Evolutionary conservation across 306 rosid species (phyloP).

Genomic region (Cicer cuneatum): DNA sequence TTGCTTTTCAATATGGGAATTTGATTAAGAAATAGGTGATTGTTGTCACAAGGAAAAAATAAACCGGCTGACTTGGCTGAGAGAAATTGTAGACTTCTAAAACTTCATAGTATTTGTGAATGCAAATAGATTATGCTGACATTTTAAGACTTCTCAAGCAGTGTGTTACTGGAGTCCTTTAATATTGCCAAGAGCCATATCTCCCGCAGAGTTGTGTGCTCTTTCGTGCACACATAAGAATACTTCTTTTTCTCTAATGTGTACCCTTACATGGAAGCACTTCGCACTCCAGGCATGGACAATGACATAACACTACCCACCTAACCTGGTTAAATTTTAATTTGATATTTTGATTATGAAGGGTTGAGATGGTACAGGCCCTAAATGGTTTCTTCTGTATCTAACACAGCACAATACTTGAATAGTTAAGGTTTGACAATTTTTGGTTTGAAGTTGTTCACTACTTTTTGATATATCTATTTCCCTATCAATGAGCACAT

Average conservation of each 20-base stretch:
- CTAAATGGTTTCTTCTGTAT: constrained; percentile 21
- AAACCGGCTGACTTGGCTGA: constrained; percentile 3
- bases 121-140: constrained; percentile 26
- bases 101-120: constrained; percentile 9
- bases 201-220: constrained; percentile 25
- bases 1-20: not conserved
- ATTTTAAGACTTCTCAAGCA: constrained; percentile 18
- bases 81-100: constrained; percentile 9
- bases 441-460: constrained; percentile 27
- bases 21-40: constrained; percentile 25
- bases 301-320: constrained; percentile 11
- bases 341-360: constrained; percentile 26
- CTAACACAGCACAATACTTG: not conserved
- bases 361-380: constrained; percentile 21
- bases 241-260: constrained; percentile 28
- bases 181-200: constrained; percentile 32
- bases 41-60: constrained; percentile 1
- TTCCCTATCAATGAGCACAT: constrained; percentile 18
- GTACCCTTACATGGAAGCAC: constrained; percentile 2
- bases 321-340: constrained; percentile 23
- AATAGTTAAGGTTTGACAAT: constrained; percentile 35
- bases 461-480: constrained; percentile 25
- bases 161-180: constrained; percentile 33
- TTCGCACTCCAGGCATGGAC: constrained; percentile 24
- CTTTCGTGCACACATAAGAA: constrained; percentile 1